Evolutionary conservation across 2,329 filamentous ascomycete genomes (phyloP), one percentile per base, ranked within the genome.

Genomic region (Colletotrichum sp.): DNA sequence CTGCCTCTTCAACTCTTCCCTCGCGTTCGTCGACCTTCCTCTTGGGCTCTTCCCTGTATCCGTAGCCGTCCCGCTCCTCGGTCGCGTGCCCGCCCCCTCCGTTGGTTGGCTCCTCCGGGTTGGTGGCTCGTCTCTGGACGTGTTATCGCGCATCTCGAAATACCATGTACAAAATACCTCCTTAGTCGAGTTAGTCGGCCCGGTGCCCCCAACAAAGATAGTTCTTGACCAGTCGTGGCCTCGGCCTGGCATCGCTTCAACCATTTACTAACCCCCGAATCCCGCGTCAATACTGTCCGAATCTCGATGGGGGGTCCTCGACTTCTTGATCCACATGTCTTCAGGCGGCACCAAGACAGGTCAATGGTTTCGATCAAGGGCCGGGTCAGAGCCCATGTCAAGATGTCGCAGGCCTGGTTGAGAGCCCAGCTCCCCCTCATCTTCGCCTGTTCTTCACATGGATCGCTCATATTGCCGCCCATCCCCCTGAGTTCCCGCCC

Each of bases 141-240:
- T 39, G 15, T 64, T 69, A 69, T 75, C 70, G 58, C 69, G 60
- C 62, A 56, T 62, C 48, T 60, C 55, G 10, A 52, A 52, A 22
- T 52, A 25, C 43, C 13, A 5, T 52, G 43, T 52, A 22, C n/a
- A 72, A 34, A 36, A 52, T 22, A 73, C 73, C 70, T 75, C 64
- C 73, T 73, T 52, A 58, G 64, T 68, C 70, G 34, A 73, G 73
- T 65, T 69, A 65, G 64, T 58, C 73, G 73, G 55, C 62, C 69
- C 62, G 39, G 30, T n/a, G 8, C 30, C 52, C 39, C 52, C 22
- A 22, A 56, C 28, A 30, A 61, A 61, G 56, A 61, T 30, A n/a
- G 27, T 32, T 27, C n/a, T 58, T 22, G n/a, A 22, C 66, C 66
- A 32, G 25, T n/a, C 62, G 30, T n/a, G 66, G 32, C n/a, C 13